Evolutionary conservation across 2,329 filamentous ascomycete genomes (phyloP).

Genomic region (Aspergillus latus): DNA sequence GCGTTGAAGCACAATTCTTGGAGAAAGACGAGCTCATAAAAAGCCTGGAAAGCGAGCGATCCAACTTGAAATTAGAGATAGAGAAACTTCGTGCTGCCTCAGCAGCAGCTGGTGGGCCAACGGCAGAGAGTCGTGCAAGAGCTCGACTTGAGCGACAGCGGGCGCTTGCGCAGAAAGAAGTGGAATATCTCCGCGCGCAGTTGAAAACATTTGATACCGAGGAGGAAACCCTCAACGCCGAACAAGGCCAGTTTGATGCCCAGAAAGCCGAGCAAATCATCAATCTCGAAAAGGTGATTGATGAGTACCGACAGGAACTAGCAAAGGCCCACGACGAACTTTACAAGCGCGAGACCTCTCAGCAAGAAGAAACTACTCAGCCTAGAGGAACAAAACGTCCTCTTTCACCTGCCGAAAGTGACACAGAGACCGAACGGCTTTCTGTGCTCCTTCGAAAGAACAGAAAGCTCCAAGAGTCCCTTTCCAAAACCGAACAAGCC

Average conservation of each 20-base stretch:
- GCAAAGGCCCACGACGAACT: conserved; percentile 72
- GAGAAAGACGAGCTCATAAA: conserved; percentile 76
- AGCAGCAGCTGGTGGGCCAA: conserved; percentile 39
- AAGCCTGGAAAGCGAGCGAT: conserved; percentile 68
- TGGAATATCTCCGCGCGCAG: conserved; percentile 90
- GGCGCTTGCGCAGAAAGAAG: conserved; percentile 81
- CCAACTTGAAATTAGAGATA: conserved; percentile 64
- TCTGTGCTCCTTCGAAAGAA: conserved; percentile 86
- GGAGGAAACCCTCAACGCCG: conserved; percentile 75
- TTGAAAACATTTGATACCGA: conserved; percentile 85
- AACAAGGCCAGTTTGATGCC: conserved; percentile 71
- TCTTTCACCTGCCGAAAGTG: conserved; percentile 56
- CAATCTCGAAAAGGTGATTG: conserved; percentile 78
- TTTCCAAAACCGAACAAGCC: conserved; percentile 68
- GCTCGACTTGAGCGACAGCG: conserved; percentile 82
- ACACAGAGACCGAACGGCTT: conserved; percentile 66
- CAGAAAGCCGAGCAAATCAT: conserved; percentile 71
- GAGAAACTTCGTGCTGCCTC: conserved; percentile 64
- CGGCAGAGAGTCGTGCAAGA: conserved; percentile 65
- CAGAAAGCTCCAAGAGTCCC: conserved; percentile 76
- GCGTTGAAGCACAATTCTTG: conserved; percentile 72
- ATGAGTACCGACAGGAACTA: conserved; percentile 80
- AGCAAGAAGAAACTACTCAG: conserved; percentile 45
- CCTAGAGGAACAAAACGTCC: conserved; percentile 62
- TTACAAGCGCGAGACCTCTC: conserved; percentile 58